Evolutionary conservation across 768 basidiomycete genomes (phyloP).

Genomic region (Collybiopsis luxurians): DNA sequence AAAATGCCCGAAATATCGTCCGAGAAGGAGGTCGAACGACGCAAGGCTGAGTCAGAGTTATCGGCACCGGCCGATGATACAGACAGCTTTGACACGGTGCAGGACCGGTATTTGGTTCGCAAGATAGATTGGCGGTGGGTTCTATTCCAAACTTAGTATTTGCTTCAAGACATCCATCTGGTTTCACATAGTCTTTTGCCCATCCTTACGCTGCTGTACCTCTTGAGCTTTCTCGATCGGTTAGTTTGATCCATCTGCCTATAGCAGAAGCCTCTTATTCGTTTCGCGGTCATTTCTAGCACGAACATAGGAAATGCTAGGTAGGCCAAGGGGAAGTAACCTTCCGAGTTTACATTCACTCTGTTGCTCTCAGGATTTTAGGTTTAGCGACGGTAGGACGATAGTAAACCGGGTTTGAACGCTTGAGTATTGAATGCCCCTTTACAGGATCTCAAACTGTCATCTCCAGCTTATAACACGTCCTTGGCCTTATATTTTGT

Average conservation of each 20-base stretch:
- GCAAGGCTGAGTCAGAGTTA: background rate
- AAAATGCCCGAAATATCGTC: background rate
- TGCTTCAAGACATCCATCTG: background rate
- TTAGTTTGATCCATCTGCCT: slow-evolving; percentile 11
- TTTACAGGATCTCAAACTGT: slow-evolving; percentile 47
- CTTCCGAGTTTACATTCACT: background rate
- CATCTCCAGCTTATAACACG: slow-evolving; percentile 52
- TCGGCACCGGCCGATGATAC: background rate
- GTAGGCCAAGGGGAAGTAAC: slow-evolving; percentile 15
- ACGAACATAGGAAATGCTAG: slow-evolving; percentile 39
- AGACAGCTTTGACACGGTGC: background rate
- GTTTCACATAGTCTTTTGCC: slow-evolving; percentile 36
- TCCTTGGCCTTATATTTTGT: slow-evolving; percentile 59
- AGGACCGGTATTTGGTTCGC: slow-evolving; percentile 25
- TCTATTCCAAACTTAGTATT: background rate
- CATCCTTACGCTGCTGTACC: slow-evolving; percentile 35
- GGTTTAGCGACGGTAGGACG: background rate
- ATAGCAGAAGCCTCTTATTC: no score
- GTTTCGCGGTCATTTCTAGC: slow-evolving; percentile 9
- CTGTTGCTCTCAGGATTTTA: background rate
- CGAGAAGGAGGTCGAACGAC: background rate
- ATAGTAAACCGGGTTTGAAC: background rate
- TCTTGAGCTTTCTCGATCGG: slow-evolving; percentile 37
- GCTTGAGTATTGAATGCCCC: no score
- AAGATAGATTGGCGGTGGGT: slow-evolving; percentile 28